Evolutionary conservation across 2,329 filamentous ascomycete species (phyloP).

Genomic region (Cordyceps militaris): DNA sequence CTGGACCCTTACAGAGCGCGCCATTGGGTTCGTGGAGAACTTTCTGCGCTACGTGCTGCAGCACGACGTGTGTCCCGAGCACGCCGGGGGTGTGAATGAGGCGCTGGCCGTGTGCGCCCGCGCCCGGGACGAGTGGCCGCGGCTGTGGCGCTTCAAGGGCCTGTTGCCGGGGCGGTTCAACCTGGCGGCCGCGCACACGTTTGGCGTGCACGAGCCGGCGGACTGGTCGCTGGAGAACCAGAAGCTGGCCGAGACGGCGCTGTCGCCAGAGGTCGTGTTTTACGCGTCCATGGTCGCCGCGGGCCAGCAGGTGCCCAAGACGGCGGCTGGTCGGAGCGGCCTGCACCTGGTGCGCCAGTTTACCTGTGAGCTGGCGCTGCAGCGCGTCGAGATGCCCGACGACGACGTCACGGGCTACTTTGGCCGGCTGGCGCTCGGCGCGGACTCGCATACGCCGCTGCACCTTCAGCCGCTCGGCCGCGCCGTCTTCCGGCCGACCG

Average conservation of each 20-base stretch:
- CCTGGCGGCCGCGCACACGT: constrained; percentile 62
- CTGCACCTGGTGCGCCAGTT: not conserved
- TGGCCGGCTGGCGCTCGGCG: constrained; percentile 29
- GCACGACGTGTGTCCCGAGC: constrained; percentile 82
- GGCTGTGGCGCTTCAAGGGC: constrained; percentile 42
- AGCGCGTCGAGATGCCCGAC: constrained; percentile 39
- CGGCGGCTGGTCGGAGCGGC: not conserved
- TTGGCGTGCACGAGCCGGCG: constrained; percentile 35
- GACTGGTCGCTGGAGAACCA: constrained; percentile 23
- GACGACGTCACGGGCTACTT: constrained; percentile 37
- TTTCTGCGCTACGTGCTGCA: constrained; percentile 83
- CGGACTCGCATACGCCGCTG: constrained; percentile 22
- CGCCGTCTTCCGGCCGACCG: constrained; percentile 35
- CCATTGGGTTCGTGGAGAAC: constrained; percentile 65
- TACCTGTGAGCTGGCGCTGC: constrained; percentile 55
- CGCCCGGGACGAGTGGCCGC: constrained; percentile 60
- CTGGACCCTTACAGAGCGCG: constrained; percentile 43
- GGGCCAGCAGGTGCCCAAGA: constrained; percentile 21
- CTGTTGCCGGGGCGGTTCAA: constrained; percentile 75
- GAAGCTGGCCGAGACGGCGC: constrained; percentile 29
- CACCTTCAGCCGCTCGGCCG: constrained; percentile 37
- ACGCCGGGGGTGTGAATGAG: constrained; percentile 55
- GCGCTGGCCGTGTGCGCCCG: constrained; percentile 61
- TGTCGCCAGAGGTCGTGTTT: constrained; percentile 33
- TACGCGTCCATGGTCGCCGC: constrained; percentile 36